Base-by-base conservation (phyloP, 139 green algal genomes). In the Micractinium conductrix region DNA sequence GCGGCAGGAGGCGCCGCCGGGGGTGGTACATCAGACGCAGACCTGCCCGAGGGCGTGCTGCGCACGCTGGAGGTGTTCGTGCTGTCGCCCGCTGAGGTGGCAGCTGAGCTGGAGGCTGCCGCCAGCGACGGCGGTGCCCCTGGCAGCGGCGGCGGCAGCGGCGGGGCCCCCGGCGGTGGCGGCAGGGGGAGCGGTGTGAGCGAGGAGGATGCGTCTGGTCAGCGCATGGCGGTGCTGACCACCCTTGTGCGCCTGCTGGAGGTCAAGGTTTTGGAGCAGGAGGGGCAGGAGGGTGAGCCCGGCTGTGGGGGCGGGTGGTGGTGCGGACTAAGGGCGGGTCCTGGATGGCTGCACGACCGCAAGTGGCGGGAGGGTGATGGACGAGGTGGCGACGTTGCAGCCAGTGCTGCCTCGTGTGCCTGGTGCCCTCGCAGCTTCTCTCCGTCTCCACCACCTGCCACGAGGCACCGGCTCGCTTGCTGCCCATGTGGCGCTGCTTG, bases 241-340 rank as follows among this genome's bases (percentile, higher is more conserved):
- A 93, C 94, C 1, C 89, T 96, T 33, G 84, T 93, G 48, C 84
- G 87, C 58, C 83, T 97, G 78, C 88, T 97, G 81, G 92, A 97
- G 87, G 22, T 95, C 12, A 91, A 91, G 60, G 70, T 93, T 68
- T 44, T 86, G 0, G 91, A 91, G 44, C 84, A 95, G 87, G 94
- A 96, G 76, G 89, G 89, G 0, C 24, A 50, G n/a, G 86, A 83
- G 17, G 87, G 67, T 55, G 42, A 60, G 74, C 5, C 24, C 30
- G 28, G 14, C 40, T 6, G 37, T 28, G 2, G 12, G 68, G 37
- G 37, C 30, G 65, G 5, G 8, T n/a, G 19, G 68, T 74, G 68
- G 38, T 2, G 19, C 4, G 37, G 38, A 50, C 30, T n/a, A n/a
- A n/a, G n/a, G n/a, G n/a, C n/a, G n/a, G n/a, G n/a, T n/a, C n/a